These are phyloP conservation scores for Claviceps sp. DNA, from an alignment of 2,329 filamentous ascomycete genomes.

Conservation along the genomic window DNA sequence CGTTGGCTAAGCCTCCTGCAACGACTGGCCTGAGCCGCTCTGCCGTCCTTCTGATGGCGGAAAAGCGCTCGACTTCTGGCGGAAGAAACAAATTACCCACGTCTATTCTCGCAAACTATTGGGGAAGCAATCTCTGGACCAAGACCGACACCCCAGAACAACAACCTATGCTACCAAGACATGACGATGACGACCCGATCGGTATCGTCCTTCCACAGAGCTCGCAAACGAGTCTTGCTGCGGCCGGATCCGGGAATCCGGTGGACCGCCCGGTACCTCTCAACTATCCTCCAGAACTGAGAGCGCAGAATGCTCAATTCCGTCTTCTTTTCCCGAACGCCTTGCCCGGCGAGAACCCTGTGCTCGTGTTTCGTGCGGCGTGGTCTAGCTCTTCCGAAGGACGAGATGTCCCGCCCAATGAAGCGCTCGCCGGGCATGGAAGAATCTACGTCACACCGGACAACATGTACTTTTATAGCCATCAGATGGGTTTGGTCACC, in stretches of 20 bases:
- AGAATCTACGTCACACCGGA: conserved; percentile 78
- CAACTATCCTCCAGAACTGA: conserved; percentile 71
- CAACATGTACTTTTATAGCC: conserved; percentile 91
- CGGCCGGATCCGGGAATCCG: conserved; percentile 13
- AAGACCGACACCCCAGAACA: conserved; percentile 14
- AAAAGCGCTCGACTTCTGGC: conserved; percentile 51
- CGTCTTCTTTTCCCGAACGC: conserved; percentile 78
- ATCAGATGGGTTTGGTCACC: conserved; percentile 81
- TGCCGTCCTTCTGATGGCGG: conserved; percentile 68
- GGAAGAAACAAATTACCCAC: conserved; percentile 62
- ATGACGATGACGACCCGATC: conserved; percentile 27
- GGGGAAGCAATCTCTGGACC: conserved; percentile 76
- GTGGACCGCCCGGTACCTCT: conserved; percentile 47
- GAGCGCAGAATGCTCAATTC: conserved; percentile 85
- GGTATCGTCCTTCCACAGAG: conserved; percentile 24
- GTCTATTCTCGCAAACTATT: conserved; percentile 82
- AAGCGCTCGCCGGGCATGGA: conserved; percentile 45
- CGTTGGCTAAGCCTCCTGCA: conserved; percentile 69
- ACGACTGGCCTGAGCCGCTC: conserved; percentile 76
- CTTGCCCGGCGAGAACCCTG: conserved; percentile 62
- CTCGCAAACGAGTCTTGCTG: conserved; percentile 15
- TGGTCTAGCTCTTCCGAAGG: conserved; percentile 50
- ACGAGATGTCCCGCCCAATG: conserved; percentile 25
- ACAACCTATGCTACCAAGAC: conserved; percentile 18
- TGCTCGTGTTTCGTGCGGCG: conserved; percentile 83